A percentile compares a stretch with the other conserved stretches of the same genome.
Evolutionary conservation across 2,329 filamentous ascomycete genomes (phyloP).

Genomic region (Trichoderma sp.): DNA sequence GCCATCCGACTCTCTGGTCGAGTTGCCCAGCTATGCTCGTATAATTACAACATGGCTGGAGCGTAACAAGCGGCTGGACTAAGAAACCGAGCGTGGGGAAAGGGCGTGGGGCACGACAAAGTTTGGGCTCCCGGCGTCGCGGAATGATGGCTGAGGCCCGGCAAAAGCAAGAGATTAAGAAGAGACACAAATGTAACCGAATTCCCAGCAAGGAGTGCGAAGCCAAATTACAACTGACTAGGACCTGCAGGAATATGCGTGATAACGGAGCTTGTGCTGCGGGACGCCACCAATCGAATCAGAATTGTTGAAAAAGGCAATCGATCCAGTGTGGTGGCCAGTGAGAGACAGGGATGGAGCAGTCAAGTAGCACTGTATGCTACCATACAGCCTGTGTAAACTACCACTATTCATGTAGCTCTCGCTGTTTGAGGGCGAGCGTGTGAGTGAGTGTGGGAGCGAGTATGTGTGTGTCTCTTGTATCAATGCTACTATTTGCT

Average conservation of each 20-base stretch:
- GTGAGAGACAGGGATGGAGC: not conserved
- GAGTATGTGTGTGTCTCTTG: not conserved
- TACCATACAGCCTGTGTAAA: not conserved
- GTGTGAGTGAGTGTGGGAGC: not conserved
- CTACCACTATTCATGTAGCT: no score
- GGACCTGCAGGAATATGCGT: conserved; percentile 24
- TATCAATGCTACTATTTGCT: not conserved
- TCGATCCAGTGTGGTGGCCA: conserved; percentile 8
- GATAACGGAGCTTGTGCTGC: conserved; percentile 13
- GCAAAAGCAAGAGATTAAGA: not conserved
- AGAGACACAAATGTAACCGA: not conserved
- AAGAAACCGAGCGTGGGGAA: conserved; percentile 17
- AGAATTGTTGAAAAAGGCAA: conserved; percentile 17
- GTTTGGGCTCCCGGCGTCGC: conserved; percentile 5
- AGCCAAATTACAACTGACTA: not conserved
- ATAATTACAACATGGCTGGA: not conserved
- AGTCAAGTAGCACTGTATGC: not conserved
- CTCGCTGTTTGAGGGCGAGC: not conserved
- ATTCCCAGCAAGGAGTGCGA: not conserved
- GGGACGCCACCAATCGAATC: conserved; percentile 18
- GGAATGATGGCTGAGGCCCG: conserved; percentile 14
- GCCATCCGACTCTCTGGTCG: not conserved
- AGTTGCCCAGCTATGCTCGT: not conserved
- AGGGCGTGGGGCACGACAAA: conserved; percentile 23
- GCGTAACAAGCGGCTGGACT: conserved; percentile 3